Evolutionary conservation across 139 green algal genomes (phyloP).

Genomic region (Axilococcus clingmanii): DNA sequence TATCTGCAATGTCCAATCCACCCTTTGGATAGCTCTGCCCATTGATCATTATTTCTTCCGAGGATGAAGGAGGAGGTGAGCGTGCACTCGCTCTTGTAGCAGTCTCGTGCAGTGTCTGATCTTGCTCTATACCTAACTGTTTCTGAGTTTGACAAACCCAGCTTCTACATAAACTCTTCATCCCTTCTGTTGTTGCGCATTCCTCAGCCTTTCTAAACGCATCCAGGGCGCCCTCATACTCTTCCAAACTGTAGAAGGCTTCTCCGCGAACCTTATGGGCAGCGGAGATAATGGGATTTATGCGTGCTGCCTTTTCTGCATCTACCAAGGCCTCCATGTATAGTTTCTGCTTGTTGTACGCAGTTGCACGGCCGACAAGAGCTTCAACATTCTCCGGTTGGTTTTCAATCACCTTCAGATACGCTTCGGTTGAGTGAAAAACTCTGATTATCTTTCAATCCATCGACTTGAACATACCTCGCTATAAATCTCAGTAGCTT

Average conservation of each 20-base stretch:
- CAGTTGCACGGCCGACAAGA: constrained; percentile 27
- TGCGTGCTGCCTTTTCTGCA: constrained; percentile 54
- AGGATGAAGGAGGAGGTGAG: background rate
- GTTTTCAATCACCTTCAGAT: no score
- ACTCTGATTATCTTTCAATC: background rate
- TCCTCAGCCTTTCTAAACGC: constrained; percentile 55
- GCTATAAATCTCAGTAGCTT: no score
- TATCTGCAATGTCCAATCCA: constrained; percentile 1
- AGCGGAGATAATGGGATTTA: constrained; percentile 39
- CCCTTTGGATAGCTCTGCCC: constrained; percentile 7
- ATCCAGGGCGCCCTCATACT: constrained; percentile 77
- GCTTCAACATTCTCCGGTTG: background rate
- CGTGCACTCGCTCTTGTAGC: background rate
- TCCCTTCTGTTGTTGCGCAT: constrained; percentile 40
- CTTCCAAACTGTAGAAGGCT: constrained; percentile 67
- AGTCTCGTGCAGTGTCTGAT: background rate
- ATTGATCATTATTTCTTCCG: no score
- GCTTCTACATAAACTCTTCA: constrained; percentile 56
- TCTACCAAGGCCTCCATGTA: constrained; percentile 62
- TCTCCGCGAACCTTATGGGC: constrained; percentile 40
- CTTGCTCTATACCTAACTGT: constrained; percentile 5
- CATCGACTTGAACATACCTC: background rate
- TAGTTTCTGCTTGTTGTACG: constrained; percentile 55
- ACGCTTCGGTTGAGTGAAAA: no score
- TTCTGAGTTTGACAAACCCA: constrained; percentile 22